Base-by-base conservation (phyloP, 2,329 filamentous ascomycete species). In the Xylariaceae sp. region DNA sequence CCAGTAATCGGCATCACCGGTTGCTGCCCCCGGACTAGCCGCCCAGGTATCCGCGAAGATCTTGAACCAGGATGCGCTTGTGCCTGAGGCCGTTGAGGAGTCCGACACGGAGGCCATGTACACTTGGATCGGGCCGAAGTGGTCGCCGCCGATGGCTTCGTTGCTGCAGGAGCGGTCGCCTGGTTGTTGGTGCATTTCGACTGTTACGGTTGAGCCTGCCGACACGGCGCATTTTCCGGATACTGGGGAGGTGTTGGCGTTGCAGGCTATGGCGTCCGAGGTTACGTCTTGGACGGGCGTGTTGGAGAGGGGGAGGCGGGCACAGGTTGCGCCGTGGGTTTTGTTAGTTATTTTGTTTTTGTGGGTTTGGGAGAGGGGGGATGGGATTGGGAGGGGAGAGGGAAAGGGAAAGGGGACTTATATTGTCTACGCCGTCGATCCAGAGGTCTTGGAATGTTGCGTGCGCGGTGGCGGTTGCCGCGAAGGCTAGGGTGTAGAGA, bases 101-200 rank as follows among this genome's bases (percentile, higher is more conserved):
- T 77, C 72, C 3, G 64, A 55, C 10, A 79, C 77, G 41, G 74
- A 69, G 30, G 72, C 69, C 61, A 77, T 67, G 64, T 78, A 78
- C 1, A 75, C 70, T 51, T 75, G 70, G 13, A 79, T 73, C 0
- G 77, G 76, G 2, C 76, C 76, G 62, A 73, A 75, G 63, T 78
- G 76, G 49, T 72, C 73, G 8, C 77, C 76, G 4, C 77, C 77
- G 56, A 79, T 77, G 4, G 75, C 77, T 61, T 77, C 72, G 58
- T 73, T 73, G 3, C 61, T 53, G 60, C 76, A 79, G n/a, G 63
- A 64, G 13, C 76, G 73, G 63, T 71, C 66, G 1, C 61, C 59
- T 0, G 66, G 67, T 60, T 70, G 67, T 58, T 79, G 77, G 72
- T 85, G 82, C 79, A 85, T 84, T 71, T 84, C 82, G 6, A 83